Evolutionary conservation across 2,329 filamentous ascomycete species (phyloP), one percentile per base, ranked within the genome.

Genomic region (Niveomyces coronatus): DNA sequence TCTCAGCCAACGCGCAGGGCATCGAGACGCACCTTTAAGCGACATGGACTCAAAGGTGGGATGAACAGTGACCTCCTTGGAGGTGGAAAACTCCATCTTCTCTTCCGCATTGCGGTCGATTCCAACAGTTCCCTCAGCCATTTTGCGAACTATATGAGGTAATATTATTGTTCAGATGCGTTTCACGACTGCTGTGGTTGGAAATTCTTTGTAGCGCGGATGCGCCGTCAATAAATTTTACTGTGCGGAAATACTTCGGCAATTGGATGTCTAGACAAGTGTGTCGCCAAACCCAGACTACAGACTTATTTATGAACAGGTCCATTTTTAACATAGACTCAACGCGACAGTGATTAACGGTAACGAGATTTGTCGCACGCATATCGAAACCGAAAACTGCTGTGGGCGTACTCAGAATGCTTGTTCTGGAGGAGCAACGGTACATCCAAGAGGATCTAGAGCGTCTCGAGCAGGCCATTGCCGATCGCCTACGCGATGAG

Each of bases 21-120:
- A 37, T 41, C 22, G 13, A 24, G 43, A 40, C 60, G 45, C 60
- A 76, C 76, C 76, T 67, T 98, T 98, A 60, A 98, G 62, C 51
- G 93, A 88, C 89, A 96, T 94, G 44, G 85, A 83, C 68, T 93
- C 85, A 58, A 94, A 91, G 38, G 88, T 94, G 31, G 88, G 87
- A 53, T 89, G 86, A 42, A 91, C 91, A 3, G 84, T 91, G 44
- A 96, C 89, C 72, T 96, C 91, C 67, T 94, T 95, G 47, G 89
- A 95, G 60, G 91, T 98, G 48, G 82, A 83, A 63, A 98, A 96
- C 70, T 96, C 89, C 80, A 96, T 94, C 63, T 85, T 80, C 71
- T 94, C 88, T 62, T 96, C 91, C 47, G 81, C 79, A 67, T 88
- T 88, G 66, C 85, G 82, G 65, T 98, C 89, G 58, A 96, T 79